These are phyloP conservation scores for Cutaneotrichosporon daszewskae DNA, from an alignment of 1,284 basidiomycete genomes.

Conservation along the genomic window DNA sequence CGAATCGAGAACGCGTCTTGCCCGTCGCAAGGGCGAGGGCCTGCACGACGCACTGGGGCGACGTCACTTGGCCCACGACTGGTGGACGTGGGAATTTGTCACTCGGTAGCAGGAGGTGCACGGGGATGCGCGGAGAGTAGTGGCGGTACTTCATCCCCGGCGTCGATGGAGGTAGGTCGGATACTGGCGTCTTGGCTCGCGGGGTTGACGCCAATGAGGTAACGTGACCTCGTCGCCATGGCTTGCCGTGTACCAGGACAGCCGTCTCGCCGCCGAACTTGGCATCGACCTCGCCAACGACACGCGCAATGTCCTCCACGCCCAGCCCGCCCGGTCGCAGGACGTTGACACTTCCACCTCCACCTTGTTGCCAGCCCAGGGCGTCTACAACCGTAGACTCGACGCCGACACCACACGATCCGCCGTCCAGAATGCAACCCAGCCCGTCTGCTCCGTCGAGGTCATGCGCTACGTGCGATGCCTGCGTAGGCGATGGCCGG, in stretches of 20 bases:
- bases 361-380: constrained; percentile 55
- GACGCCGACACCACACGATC: constrained; percentile 78
- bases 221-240: constrained; percentile 11
- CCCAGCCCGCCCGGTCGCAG: constrained; percentile 89
- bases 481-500: constrained; percentile 88
- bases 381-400: constrained; percentile 97
- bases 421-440: constrained; percentile 84
- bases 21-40: neutral
- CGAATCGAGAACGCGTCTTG: constrained; percentile 44
- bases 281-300: constrained; percentile 51
- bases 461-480: constrained; percentile 77
- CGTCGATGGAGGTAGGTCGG: constrained; percentile 66
- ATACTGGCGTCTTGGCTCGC: neutral
- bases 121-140: constrained; percentile 84
- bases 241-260: constrained; percentile 31
- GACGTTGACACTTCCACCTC: constrained; percentile 64
- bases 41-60: constrained; percentile 5
- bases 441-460: constrained; percentile 59
- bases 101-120: constrained; percentile 62
- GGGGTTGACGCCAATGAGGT: neutral
- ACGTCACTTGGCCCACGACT: constrained; percentile 32
- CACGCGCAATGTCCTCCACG: constrained; percentile 73
- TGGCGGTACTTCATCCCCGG: constrained; percentile 99
- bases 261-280: constrained; percentile 28
- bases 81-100: constrained; percentile 46